A percentile compares a stretch with the other conserved stretches of the same genome.
Conservation (phyloP, 2,329 filamentous ascomycete genomes). For the Exophiala bonariae region DNA sequence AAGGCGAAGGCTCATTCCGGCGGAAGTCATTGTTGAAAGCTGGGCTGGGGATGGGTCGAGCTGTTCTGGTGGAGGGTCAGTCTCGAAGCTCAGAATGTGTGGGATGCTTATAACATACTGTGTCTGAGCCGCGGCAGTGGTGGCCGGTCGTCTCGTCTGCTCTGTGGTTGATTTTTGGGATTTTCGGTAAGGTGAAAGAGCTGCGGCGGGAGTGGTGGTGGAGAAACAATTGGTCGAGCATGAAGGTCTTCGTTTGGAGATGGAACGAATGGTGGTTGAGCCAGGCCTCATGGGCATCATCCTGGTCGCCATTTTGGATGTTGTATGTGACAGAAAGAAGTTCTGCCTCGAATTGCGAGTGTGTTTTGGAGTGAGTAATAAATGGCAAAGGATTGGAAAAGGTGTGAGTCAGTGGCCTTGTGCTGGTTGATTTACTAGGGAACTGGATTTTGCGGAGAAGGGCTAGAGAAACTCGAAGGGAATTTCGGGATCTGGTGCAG, state of each 20-base stretch:
- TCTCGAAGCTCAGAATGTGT: slow-evolving; percentile 21
- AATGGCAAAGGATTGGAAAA: no score
- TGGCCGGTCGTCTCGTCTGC: slow-evolving; percentile 43
- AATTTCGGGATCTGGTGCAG: no score
- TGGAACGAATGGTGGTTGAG: slow-evolving; percentile 48
- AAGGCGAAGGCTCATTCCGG: slow-evolving; percentile 66
- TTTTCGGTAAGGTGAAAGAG: slow-evolving; percentile 48
- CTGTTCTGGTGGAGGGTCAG: slow-evolving; percentile 43
- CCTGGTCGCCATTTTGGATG: slow-evolving; percentile 28
- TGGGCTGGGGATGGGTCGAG: slow-evolving; percentile 63
- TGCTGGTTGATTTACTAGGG: no score
- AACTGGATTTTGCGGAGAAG: no score
- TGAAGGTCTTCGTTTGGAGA: slow-evolving; percentile 44
- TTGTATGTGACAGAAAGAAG: slow-evolving; percentile 2
- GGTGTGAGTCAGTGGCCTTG: no score
- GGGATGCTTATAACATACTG: slow-evolving; percentile 48
- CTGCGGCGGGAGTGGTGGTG: slow-evolving; percentile 41
- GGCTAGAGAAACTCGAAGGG: no score
- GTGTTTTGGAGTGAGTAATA: background rate
- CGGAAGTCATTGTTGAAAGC: slow-evolving; percentile 56
- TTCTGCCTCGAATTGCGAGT: no score
- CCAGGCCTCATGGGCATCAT: slow-evolving; percentile 55
- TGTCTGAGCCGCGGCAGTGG: slow-evolving; percentile 51
- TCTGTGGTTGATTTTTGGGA: slow-evolving; percentile 34
- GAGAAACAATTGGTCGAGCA: slow-evolving; percentile 45